Base-by-base conservation (phyloP, 2,329 filamentous ascomycete species). In the Myrmaecium sp. region DNA sequence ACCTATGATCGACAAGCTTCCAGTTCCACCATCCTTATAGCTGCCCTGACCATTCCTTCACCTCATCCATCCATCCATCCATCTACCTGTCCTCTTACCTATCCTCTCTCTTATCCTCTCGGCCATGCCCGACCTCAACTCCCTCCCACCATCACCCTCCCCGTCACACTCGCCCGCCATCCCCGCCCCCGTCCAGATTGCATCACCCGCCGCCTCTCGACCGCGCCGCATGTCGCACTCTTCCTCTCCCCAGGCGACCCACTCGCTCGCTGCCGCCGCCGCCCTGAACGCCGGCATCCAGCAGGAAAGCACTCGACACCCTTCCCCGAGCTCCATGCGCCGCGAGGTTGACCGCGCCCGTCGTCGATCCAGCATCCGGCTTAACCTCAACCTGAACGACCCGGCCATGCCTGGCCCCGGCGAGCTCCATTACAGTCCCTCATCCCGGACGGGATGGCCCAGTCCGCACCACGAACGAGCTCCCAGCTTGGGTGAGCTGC, bases 261-360 rank as follows among this genome's bases (percentile, higher is more conserved):
- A 68, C 34, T 82, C 77, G 9, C 62, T 89, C 6, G 77, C 78
- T 45, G 78, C 77, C 27, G 71, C 79, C 8, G 78, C 77, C 5
- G 73, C 76, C 22, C 66, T 84, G 51, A 86, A 86, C 46, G 75
- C 78, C 15, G 70, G 79, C 27, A 66, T 82, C 15, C 71, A 78
- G 37, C 68, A 66, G 35, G 68, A 77, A 42, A 59, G 67, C 20
- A 65, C 66, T 26, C 36, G 33, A 25, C 42, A 44, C 17, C 53
- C 51, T 3, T 68, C 69, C 4, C 65, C 52, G 38, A 60, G 58
- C 46, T 69, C 68, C 21, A 45, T 66, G 27, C 39, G 45, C 9
- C 36, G 42, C 32, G 43, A 48, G 20, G 41, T 48, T 7, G 47
- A 53, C 26, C 43, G 50, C 12, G 63, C 64, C 33, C 66, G 74